Evolutionary conservation across 2,329 filamentous ascomycete species (phyloP).

Genomic region (Coleophoma cylindrospora): DNA sequence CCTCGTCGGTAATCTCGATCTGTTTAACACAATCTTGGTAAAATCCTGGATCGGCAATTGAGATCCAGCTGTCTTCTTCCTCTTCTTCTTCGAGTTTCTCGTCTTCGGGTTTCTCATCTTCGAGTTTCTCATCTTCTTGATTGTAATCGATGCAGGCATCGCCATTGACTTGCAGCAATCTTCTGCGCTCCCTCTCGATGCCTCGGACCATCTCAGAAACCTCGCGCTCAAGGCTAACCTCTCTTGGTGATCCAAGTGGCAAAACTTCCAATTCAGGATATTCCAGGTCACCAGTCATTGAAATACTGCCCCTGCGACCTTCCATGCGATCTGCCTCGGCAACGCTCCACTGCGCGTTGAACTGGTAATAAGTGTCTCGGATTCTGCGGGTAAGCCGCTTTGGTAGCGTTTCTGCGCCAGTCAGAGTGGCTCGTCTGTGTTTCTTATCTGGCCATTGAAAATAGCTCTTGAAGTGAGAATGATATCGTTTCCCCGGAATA

Average conservation of each 20-base stretch:
- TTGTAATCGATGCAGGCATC: not conserved
- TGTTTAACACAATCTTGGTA: slow-evolving; percentile 19
- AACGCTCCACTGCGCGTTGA: not conserved
- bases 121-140: not conserved
- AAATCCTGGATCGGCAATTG: slow-evolving; percentile 20
- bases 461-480: too few species aligned
- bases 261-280: slow-evolving; percentile 24
- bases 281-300: slow-evolving; percentile 14
- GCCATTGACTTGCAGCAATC: slow-evolving; percentile 1
- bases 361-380: not conserved
- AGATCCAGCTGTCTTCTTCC: slow-evolving; percentile 2
- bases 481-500: not conserved
- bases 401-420: not conserved
- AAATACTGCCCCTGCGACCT: slow-evolving; percentile 19
- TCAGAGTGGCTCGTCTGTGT: not conserved
- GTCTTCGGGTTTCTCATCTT: not conserved
- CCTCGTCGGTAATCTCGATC: not conserved
- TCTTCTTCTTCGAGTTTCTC: slow-evolving; percentile 1
- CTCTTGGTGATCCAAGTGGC: slow-evolving; percentile 5
- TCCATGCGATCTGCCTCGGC: slow-evolving; percentile 3
- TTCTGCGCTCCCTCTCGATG: slow-evolving; percentile 1
- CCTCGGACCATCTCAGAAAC: not conserved
- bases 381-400: not conserved
- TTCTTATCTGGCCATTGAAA: not conserved
- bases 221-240: slow-evolving; percentile 5